phyloP scores from a whole-genome alignment of 345 rosid genomes.

The Turnera subulata region DNA sequence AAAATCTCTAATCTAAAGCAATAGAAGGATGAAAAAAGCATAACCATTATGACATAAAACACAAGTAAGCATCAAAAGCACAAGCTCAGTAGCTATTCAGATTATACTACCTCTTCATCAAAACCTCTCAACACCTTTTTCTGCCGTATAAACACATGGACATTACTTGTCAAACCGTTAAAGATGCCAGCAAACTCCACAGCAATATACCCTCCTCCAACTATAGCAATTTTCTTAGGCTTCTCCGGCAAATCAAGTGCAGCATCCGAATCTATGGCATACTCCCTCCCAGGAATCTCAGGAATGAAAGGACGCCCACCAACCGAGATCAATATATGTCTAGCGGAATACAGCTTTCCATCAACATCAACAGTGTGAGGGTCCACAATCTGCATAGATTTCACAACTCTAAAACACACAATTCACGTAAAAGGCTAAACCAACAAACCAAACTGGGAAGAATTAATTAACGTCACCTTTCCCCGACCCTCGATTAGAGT shows the following conservation, averaged over 20 bases:
- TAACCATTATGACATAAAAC: background rate
- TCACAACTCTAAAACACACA: constrained; percentile 1
- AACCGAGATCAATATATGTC: constrained; percentile 72
- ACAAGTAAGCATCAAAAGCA: background rate
- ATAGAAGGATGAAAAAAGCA: background rate
- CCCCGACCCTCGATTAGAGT: constrained; percentile 90
- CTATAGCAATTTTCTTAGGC: constrained; percentile 74
- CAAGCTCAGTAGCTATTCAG: constrained; percentile 2
- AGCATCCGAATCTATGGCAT: constrained; percentile 85
- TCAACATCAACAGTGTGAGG: constrained; percentile 85
- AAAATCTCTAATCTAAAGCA: constrained; percentile 78
- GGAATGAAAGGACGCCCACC: constrained; percentile 94
- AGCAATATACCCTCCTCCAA: constrained; percentile 94
- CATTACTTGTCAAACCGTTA: constrained; percentile 73
- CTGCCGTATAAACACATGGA: constrained; percentile 91
- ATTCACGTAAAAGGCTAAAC: background rate
- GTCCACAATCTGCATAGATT: constrained; percentile 54
- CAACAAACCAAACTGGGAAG: no score
- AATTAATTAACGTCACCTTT: constrained; percentile 50
- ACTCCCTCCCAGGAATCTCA: constrained; percentile 82
- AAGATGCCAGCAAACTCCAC: constrained; percentile 90
- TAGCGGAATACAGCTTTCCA: constrained; percentile 71
- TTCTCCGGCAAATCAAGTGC: constrained; percentile 92
- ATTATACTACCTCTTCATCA: constrained; percentile 76
- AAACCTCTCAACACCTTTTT: constrained; percentile 89